A percentile compares a stretch with the other conserved stretches of the same genome.
phyloP scores from a whole-genome alignment of 352 stramenopile species.

The Phytophthora idaei region DNA sequence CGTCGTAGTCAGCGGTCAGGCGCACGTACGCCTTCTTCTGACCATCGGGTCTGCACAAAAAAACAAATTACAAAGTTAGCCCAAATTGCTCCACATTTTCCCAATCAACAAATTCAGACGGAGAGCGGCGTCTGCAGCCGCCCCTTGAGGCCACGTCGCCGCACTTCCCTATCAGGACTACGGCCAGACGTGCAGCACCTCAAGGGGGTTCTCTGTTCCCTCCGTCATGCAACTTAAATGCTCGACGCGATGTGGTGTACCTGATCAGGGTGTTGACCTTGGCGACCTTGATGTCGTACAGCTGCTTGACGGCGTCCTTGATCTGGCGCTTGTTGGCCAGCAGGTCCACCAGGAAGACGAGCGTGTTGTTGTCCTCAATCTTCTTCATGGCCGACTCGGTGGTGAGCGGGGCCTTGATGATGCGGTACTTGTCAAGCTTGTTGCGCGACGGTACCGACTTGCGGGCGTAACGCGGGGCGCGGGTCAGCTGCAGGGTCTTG shows the following conservation, averaged over 20 bases:
- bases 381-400: constrained; percentile 99
- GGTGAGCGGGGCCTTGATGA: constrained; percentile 99
- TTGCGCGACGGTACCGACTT: constrained; percentile 94
- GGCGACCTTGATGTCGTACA: constrained; percentile 99
- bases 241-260: constrained; percentile 90
- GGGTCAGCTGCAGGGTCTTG: constrained; percentile 95
- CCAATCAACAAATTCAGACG: constrained; percentile 9
- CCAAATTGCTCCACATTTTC: constrained; percentile 2
- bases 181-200: constrained; percentile 18
- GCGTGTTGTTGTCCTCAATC: constrained; percentile 99
- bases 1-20: constrained; percentile 99
- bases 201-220: constrained; percentile 26
- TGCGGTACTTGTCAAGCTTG: constrained; percentile 98
- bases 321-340: constrained; percentile 99
- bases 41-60: constrained; percentile 92
- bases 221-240: constrained; percentile 31
- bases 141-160: constrained; percentile 26
- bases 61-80: constrained; percentile 29
- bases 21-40: constrained; percentile 99
- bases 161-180: constrained; percentile 61
- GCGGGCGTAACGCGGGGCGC: constrained; percentile 96
- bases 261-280: constrained; percentile 99
- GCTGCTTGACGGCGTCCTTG: constrained; percentile 98
- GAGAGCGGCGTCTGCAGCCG: constrained; percentile 18
- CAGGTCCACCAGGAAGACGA: constrained; percentile 99